Base-by-base conservation (phyloP, 1,284 basidiomycete species). In the Thecaphora frezii region DNA sequence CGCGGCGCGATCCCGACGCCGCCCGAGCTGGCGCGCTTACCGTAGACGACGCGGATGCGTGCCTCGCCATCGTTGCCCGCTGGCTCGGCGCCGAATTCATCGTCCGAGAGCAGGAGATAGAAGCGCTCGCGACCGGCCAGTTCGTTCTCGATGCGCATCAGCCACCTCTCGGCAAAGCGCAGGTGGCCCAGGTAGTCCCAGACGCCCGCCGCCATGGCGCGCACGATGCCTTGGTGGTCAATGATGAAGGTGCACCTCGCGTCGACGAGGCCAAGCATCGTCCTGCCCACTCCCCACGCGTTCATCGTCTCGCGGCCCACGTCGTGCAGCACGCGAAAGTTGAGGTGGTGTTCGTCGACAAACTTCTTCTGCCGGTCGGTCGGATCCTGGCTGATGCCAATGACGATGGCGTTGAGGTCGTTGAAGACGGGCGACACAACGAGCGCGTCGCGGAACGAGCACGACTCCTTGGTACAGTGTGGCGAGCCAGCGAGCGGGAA, bases 401-500 rank as follows among this genome's bases (percentile, higher is more conserved):
- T 74, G 18, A 74, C 72, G 39, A 74, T 63, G 13, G 70, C 72
- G 26, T 71, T 63, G 38, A 71, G 59, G 18, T 74, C 62, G 55
- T 57, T 63, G 42, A 74, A 74, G 39, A 73, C 53, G 16, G 72
- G 71, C 21, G 68, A 69, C 5, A 49, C 47, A 13, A 55, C 59
- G 8, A 74, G 54, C 0, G 71, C 72, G 33, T 74, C 72, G 4
- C 72, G 55, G 44, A 74, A 71, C 3, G 65, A 62, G 42, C 72
- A 74, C 23, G 48, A 56, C 38, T 74, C 60, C 38, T 59, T 56
- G 10, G 65, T 74, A 48, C 70, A 74, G 28, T 73, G 72, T 7
- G 72, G 72, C 3, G 72, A 73, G 10, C 72, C 72, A 16, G 72
- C 70, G 5, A 74, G 62, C 9, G 72, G 72, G 52, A 73, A 74